Evolutionary conservation across 2,329 filamentous ascomycete species (phyloP), one percentile per base, ranked within the genome.

Genomic region (Alternaria ventricosa): DNA sequence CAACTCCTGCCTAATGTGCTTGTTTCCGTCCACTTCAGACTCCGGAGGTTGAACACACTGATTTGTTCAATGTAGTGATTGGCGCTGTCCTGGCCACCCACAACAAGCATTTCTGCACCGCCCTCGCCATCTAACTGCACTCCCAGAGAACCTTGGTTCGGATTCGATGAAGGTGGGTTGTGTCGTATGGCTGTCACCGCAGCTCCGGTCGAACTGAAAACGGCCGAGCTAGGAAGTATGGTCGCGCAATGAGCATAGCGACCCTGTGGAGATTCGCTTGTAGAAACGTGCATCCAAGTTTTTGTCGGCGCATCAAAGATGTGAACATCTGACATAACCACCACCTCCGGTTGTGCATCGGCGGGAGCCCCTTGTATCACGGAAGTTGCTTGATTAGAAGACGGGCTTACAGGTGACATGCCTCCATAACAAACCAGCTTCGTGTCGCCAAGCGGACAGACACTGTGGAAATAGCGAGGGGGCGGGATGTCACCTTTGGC

Each of bases 51-150:
- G 84, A 99, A 99, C 3, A 99, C 93, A 77, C 94, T 98, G 68
- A 99, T 96, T 80, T 99, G 94, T 80, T 99, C 95, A 70, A 99
- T 99, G 77, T 99, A 99, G 79, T 97, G 94, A 79, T 99, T 99
- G n/a, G 91, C 91, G 57, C 92, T 96, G 76, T 99, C 96, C 80
- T 99, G 96, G 0, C 96, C 96, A 64, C 96, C 96, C 8, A 98
- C 94, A 13, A 99, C 91, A 6, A 99, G 88, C 95, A 99, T 97
- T 79, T 99, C 95, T 2, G 96, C 93, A 30, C 96, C 96, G 15
- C 96, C 96, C 20, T 89, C 89, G 1, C 96, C 95, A 79, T 99
- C 94, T 63, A 98, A 89, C 66, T 92, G 91, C 61, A 97, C 90
- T 3, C 95, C 95, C 61, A 97, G 90, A 4, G 91, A 88, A 15